Evolutionary conservation across 768 basidiomycete species (phyloP).

Genomic region (Termitomyces bulborhizus): DNA sequence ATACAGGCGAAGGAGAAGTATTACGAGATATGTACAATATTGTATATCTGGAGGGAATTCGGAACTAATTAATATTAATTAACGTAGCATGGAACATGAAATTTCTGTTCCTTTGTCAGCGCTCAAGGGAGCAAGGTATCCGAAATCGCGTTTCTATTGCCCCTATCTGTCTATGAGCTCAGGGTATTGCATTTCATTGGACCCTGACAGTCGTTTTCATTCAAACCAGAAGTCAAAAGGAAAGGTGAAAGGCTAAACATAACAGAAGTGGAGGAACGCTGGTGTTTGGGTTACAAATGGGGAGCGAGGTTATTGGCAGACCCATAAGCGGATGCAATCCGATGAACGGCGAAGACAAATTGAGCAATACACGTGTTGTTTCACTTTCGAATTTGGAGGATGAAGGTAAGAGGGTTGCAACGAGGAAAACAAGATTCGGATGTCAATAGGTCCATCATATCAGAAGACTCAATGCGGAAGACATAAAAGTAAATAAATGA

Average conservation of each 20-base stretch:
- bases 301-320: background rate
- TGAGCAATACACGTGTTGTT: background rate
- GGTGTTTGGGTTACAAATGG: background rate
- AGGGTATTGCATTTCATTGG: background rate
- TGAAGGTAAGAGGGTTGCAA: background rate
- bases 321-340: background rate
- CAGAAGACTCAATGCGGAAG: background rate
- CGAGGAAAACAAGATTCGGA: background rate
- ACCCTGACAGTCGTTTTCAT: background rate
- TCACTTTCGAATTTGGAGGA: background rate
- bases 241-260: background rate
- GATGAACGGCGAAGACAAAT: background rate
- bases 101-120: background rate
- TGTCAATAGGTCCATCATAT: background rate
- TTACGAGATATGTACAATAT: constrained; percentile 4
- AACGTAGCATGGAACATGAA: background rate
- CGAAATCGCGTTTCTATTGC: background rate
- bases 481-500: background rate
- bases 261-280: background rate
- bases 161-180: background rate
- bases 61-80: background rate
- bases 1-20: constrained; percentile 1
- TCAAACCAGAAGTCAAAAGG: background rate
- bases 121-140: background rate
- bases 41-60: background rate